Percentiles rank a stretch among this genome's conserved stretches.
Evolutionary conservation across 2,329 filamentous ascomycete species (phyloP).

Genomic region (Penicillium digitatum): DNA sequence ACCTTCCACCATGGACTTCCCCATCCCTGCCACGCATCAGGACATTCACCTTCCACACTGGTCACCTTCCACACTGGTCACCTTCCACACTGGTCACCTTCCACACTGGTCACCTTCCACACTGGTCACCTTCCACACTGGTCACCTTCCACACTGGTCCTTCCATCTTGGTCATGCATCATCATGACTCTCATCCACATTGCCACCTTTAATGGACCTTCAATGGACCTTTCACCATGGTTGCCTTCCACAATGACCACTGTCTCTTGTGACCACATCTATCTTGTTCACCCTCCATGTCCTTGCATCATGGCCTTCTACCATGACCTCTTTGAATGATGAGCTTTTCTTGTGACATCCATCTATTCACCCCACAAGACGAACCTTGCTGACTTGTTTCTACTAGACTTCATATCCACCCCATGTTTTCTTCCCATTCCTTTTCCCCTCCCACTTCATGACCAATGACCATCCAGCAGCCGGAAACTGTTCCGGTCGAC

Average conservation of each 20-base stretch:
- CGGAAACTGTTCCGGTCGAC: not conserved
- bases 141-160: too few relatives aligned
- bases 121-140: not conserved
- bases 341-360: not conserved
- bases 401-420: not conserved
- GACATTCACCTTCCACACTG: not conserved
- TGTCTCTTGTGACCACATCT: not conserved
- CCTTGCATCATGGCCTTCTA: not conserved
- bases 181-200: too few relatives aligned
- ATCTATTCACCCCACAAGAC: too few relatives aligned
- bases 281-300: not conserved
- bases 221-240: not conserved
- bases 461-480: not conserved
- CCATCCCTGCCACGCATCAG: not conserved
- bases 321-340: not conserved
- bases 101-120: not conserved
- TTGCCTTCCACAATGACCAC: not conserved
- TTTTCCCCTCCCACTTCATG: not conserved
- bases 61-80: not conserved
- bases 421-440: not conserved
- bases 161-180: too few relatives aligned
- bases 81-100: not conserved
- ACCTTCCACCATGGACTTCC: not conserved
- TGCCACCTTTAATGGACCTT: too few relatives aligned
- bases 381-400: not conserved